phyloP scores from a whole-genome alignment of 805 yeast species.

The Ogataea siamensis region DNA sequence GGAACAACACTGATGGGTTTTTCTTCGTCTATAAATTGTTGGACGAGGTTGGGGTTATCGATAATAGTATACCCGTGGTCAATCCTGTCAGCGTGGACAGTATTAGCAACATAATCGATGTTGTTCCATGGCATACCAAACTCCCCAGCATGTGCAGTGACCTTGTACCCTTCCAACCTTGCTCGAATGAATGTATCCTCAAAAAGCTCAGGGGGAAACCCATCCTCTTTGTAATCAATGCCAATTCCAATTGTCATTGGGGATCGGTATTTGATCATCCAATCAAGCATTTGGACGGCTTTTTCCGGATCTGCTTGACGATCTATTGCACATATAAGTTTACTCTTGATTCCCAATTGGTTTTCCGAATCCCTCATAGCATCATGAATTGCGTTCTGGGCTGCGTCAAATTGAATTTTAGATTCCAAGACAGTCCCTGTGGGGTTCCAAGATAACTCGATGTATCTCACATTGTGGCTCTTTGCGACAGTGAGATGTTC shows the following conservation, averaged over 20 bases:
- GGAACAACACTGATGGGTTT: constrained; percentile 32
- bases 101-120: constrained; percentile 28
- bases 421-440: constrained; percentile 32
- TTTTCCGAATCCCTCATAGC: constrained; percentile 28
- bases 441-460: constrained; percentile 35
- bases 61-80: constrained; percentile 35
- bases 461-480: constrained; percentile 27
- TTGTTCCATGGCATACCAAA: constrained; percentile 32
- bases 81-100: constrained; percentile 27
- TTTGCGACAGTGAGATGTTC: constrained; percentile 28
- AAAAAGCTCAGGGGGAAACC: constrained; percentile 31
- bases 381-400: constrained; percentile 27
- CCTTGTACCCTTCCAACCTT: constrained; percentile 23
- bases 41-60: constrained; percentile 26
- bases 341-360: constrained; percentile 22
- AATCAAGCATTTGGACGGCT: constrained; percentile 30
- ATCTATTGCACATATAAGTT: constrained; percentile 32
- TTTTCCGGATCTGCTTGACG: constrained; percentile 28
- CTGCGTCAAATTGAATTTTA: constrained; percentile 26
- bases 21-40: constrained; percentile 24
- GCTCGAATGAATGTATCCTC: constrained; percentile 28
- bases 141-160: constrained; percentile 35
- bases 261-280: constrained; percentile 28
- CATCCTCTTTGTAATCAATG: constrained; percentile 33
- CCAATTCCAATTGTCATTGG: constrained; percentile 31